Evolutionary conservation across 345 rosid species (phyloP), one percentile per base, ranked within the genome.

Genomic region (Orychophragmus violaceus): DNA sequence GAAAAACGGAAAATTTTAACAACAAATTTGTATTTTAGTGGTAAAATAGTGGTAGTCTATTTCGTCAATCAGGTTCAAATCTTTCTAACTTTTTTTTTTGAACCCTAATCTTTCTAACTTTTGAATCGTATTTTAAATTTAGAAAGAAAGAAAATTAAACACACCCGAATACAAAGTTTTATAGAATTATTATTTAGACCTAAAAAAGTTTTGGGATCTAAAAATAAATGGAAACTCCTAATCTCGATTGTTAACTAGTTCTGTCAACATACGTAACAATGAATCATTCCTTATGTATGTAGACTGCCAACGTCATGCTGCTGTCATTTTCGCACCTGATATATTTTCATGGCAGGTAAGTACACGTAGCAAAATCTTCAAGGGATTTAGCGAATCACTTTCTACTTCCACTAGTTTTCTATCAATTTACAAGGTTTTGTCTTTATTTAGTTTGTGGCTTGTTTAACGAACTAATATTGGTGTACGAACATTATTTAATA

Each of bases 331-430:
- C 23, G 60, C 60, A 63, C 33, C 65, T 51, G 37, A 52, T 41
- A 29, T 50, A 51, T 14, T 44, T 53, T 62, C 23, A 36, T 44
- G 32, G 8, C 3, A 9, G 5, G 50, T 25, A 56, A 57, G 25
- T 48, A 57, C 60, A 64, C 29, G 28, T 21, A 49, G 46, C 37
- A 57, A 51, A 65, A 36, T 57, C 54, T 14, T 52, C 45, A 57
- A 21, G 54, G 71, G 60, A 36, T 72, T 71, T 64, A 58, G 53
- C 65, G 45, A 46, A 57, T 64, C 66, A 29, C 60, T 59, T 72
- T 65, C 19, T 58, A 28, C 21, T 65, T 57, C 60, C 60, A 63
- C 64, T 56, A 56, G 21, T 46, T 71, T 56, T 17, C 49, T 42
- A 32, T 45, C 63, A 62, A 8, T 53, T 59, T 50, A 51, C 35